phyloP scores from a whole-genome alignment of 108 stramenopile genomes.

The Cyclotella kingstonii region DNA sequence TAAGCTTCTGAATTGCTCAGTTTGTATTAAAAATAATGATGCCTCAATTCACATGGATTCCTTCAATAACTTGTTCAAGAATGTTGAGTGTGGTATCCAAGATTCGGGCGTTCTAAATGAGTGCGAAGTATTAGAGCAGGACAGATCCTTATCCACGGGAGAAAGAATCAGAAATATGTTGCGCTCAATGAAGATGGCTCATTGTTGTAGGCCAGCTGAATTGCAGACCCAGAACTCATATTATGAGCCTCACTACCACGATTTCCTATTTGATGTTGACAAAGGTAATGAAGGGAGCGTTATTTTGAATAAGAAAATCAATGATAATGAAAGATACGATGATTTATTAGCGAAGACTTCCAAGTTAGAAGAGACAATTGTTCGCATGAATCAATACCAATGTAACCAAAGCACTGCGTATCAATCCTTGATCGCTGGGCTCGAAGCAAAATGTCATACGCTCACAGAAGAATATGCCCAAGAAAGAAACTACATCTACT shows the following conservation, averaged over 20 bases:
- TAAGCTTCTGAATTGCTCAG: background rate
- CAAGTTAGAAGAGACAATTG: slow-evolving; percentile 21
- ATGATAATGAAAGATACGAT: slow-evolving; percentile 11
- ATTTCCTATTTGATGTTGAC: slow-evolving; percentile 19
- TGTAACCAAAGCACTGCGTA: slow-evolving; percentile 31
- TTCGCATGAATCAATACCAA: slow-evolving; percentile 16
- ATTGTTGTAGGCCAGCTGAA: too few relatives aligned
- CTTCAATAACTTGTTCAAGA: background rate
- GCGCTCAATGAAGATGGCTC: slow-evolving; percentile 1
- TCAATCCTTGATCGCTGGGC: slow-evolving; percentile 30
- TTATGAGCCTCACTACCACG: background rate
- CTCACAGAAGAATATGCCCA: slow-evolving; percentile 25
- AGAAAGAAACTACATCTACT: slow-evolving; percentile 12
- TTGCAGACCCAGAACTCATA: background rate
- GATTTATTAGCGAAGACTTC: slow-evolving; percentile 11
- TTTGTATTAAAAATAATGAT: background rate
- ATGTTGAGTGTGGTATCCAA: slow-evolving; percentile 5
- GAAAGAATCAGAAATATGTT: background rate
- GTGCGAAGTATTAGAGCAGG: background rate
- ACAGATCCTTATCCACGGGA: background rate
- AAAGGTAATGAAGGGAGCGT: slow-evolving; percentile 8
- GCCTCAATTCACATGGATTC: background rate
- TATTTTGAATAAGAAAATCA: slow-evolving; percentile 6
- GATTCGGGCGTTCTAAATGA: slow-evolving; percentile 4
- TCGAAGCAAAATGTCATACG: slow-evolving; percentile 25